Conservation (phyloP, 2,329 filamentous ascomycete genomes). For the Cercospora sp. region DNA sequence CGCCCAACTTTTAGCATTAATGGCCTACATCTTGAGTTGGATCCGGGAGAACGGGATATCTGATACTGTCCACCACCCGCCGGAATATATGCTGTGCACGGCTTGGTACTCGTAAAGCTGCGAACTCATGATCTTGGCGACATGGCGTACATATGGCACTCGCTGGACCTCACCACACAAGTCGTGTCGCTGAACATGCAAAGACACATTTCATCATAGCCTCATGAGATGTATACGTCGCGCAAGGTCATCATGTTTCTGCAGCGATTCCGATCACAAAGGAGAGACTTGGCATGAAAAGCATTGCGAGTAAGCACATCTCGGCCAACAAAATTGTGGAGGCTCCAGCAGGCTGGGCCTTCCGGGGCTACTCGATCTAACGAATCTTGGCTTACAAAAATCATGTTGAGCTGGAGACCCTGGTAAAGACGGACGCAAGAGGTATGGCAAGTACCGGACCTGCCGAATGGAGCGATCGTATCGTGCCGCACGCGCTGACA, state of each 20-base stretch:
- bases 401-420: background rate
- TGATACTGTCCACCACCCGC: background rate
- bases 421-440: background rate
- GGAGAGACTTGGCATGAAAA: background rate
- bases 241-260: background rate
- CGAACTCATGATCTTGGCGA: background rate
- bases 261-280: background rate
- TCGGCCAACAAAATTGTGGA: background rate
- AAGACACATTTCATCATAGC: background rate
- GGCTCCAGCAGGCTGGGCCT: background rate
- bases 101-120: background rate
- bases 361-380: background rate
- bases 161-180: background rate
- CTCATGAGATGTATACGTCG: background rate
- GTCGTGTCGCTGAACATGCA: background rate
- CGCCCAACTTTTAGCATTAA: no score
- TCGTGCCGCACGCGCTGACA: background rate
- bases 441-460: background rate
- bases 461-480: background rate
- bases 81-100: background rate
- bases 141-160: background rate
- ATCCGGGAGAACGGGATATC: background rate
- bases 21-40: no score
- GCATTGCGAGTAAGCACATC: background rate
- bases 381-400: background rate